Base-by-base conservation (phyloP, 768 basidiomycete genomes). In the Paxillus rubicundulus region DNA sequence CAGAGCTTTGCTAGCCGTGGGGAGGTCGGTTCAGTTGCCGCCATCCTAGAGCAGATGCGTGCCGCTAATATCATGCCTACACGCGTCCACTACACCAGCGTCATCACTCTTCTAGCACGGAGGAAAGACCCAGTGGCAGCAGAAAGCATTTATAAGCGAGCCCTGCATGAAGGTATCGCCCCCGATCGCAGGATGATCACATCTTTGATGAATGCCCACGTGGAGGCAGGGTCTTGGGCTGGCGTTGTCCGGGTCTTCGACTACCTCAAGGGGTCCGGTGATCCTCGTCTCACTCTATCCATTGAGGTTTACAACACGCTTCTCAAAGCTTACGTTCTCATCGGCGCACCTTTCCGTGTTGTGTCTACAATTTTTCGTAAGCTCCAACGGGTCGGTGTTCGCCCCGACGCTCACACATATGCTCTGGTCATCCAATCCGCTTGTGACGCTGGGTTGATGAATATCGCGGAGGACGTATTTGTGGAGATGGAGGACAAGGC, bases 141-240 rank as follows among this genome's bases (percentile, higher is more conserved):
- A 1, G 84, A 89, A 62, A 74, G 75, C 10, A 67, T 89, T 45
- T 91, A 83, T 71, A 73, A 79, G 67, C 79, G 77, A 39, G 88
- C 88, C 1, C 44, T 90, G 41, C 62, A 68, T 14, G 82, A 86
- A 36, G 84, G 84, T 14, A 62, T 92, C 49, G 65, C 70, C 14
- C 87, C 87, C 3, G 85, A 89, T 64, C 73, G 75, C 33, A 71
- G 66, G 36, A 85, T 92, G 85, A 73, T 85, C 57, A 78, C 81
- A 13, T 71, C 86, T 6, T 67, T 96, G 45, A 84, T 98, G 84
- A 82, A 89, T 60, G 92, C 87, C 0, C 82, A 94, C 62, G 86
- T 91, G 45, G 84, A 89, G 61, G 78, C 84, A 2, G 89, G 87
- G 2, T 83, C 85, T 10, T 97, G 92, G 91, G 67, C 72, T 41